Base-by-base conservation (phyloP, 306 rosid genomes). In the Rosa lucieae region DNA sequence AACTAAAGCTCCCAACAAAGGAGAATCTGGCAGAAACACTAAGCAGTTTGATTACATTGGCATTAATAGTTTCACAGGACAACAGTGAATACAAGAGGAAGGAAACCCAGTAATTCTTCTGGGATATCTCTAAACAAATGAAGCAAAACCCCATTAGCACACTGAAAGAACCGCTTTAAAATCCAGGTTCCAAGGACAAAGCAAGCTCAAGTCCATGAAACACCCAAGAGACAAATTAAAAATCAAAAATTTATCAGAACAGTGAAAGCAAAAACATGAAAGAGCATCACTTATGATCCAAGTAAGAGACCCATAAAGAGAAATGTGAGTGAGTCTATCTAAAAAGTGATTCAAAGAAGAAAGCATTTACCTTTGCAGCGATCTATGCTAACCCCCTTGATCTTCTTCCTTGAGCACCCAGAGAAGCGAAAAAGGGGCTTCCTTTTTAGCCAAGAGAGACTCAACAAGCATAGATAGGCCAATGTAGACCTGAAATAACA, bases 281-380 rank as follows among this genome's bases (percentile, higher is more conserved):
- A 83, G 86, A 88, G 97, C 86, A 92, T 92, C 99, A 85, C 99
- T 91, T 92, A 85, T 80, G 80, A 86, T 85, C 87, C 90, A 94
- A 89, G 97, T 66, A 92, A 94, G 86, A 85, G 84, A 92, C 84
- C 86, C 82, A 74, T 26, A 82, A 89, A 90, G 86, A 67, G 78
- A 79, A 85, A 85, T 67, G 83, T 67, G 77, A 83, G 82, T 29
- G 65, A 80, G 40, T 76, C 77, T 61, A 75, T 78, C 56, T n/a
- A 86, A 81, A 79, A 86, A 75, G 84, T 61, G 76, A 15, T 61
- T 74, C 73, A 79, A 80, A 86, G 81, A 81, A 82, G 81, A 84
- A 91, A 86, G 89, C 87, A 91, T 78, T 86, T 78, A 92, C 97
- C 95, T 92, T 85, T 81, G 84, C 70, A 86, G 53, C 80, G 90